Evolutionary conservation across 768 basidiomycete species (phyloP).

Genomic region (Podaxis sp.): DNA sequence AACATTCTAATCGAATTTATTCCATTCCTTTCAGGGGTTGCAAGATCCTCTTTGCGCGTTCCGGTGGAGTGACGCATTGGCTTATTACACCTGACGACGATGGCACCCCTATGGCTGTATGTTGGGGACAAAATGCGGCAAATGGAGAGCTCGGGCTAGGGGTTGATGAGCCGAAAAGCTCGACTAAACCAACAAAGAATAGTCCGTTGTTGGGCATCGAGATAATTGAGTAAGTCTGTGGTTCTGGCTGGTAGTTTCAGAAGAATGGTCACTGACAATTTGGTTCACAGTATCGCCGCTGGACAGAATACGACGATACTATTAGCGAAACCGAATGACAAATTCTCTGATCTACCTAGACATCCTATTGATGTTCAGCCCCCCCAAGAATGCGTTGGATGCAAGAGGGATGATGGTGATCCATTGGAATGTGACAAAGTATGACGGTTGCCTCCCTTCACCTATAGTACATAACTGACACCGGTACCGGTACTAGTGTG

Average conservation of each 20-base stretch:
- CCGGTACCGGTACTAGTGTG: constrained; percentile 58
- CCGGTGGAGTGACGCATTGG: constrained; percentile 92
- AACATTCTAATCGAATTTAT: constrained; percentile 3
- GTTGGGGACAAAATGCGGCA: constrained; percentile 85
- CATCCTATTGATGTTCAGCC: constrained; percentile 75
- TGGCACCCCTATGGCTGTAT: constrained; percentile 76
- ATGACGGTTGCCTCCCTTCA: constrained; percentile 7
- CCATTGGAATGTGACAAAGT: constrained; percentile 94
- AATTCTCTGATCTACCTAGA: constrained; percentile 74
- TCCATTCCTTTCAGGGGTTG: constrained; percentile 56
- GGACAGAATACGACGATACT: constrained; percentile 88
- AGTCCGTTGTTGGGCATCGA: constrained; percentile 73
- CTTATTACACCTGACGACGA: constrained; percentile 75
- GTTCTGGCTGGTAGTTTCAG: not conserved
- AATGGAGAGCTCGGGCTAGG: constrained; percentile 87
- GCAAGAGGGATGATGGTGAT: constrained; percentile 68
- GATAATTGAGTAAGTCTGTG: constrained; percentile 64
- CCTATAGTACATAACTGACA: constrained; percentile 3
- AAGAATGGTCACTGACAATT: not conserved
- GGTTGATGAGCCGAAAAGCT: constrained; percentile 77
- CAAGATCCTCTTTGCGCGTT: constrained; percentile 65
- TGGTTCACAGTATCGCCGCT: constrained; percentile 62
- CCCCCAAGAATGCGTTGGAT: constrained; percentile 69
- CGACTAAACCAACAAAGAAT: constrained; percentile 78
- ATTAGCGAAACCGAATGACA: constrained; percentile 73